Conservation (phyloP, 2,329 filamentous ascomycete genomes). For the Aspergillus sp. region DNA sequence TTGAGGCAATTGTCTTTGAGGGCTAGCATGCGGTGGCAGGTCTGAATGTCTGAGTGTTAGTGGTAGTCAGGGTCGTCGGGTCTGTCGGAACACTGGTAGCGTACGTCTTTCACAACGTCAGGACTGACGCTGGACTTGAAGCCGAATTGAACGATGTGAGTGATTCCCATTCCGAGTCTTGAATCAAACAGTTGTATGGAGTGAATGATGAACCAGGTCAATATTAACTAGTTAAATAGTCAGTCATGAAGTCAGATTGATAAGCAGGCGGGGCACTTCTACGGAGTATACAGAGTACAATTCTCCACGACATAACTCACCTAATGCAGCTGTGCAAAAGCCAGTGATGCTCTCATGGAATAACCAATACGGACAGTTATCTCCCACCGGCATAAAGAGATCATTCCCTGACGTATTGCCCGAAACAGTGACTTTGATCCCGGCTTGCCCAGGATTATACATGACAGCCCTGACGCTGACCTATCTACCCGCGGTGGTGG, state of each 20-base stretch:
- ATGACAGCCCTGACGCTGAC: no score
- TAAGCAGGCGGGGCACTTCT: background rate
- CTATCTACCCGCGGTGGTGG: no score
- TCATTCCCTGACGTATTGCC: background rate
- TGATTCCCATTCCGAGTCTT: conserved; percentile 48
- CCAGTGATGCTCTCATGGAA: no score
- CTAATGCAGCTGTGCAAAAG: no score
- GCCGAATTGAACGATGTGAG: conserved; percentile 62
- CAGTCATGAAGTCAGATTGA: background rate
- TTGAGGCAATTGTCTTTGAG: conserved; percentile 54
- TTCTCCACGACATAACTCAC: background rate
- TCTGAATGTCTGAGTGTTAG: conserved; percentile 28
- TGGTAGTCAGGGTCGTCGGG: background rate
- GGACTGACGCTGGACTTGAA: conserved; percentile 49
- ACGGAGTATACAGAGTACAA: background rate
- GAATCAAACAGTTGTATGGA: background rate
- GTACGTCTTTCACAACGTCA: conserved; percentile 50
- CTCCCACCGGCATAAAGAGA: background rate
- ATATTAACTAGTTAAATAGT: background rate
- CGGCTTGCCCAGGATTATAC: background rate
- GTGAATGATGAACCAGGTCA: background rate
- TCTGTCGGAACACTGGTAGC: conserved; percentile 12
- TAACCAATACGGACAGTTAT: background rate
- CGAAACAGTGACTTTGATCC: background rate
- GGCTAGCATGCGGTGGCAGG: conserved; percentile 49